Evolutionary conservation across 352 stramenopile genomes (phyloP).

Genomic region (Aphanomyces cochlioides): DNA sequence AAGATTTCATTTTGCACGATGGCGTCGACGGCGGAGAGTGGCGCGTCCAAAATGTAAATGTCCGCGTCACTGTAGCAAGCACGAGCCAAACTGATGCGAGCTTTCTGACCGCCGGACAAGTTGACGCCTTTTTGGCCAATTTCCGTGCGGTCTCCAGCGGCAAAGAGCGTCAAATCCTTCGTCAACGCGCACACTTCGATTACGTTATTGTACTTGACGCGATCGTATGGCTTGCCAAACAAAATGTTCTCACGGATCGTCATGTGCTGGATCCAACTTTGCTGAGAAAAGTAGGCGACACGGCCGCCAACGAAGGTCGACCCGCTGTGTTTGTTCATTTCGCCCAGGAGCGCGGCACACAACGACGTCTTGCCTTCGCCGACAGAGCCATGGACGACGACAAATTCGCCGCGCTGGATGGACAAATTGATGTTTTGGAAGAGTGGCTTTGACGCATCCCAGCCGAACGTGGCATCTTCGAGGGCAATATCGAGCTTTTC

Average conservation of each 20-base stretch:
- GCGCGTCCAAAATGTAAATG: constrained; percentile 87
- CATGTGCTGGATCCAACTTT: constrained; percentile 86
- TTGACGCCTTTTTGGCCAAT: constrained; percentile 30
- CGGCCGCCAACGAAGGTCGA: constrained; percentile 40
- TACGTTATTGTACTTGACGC: constrained; percentile 37
- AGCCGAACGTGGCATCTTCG: constrained; percentile 59
- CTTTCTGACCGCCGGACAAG: constrained; percentile 24
- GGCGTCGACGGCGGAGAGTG: constrained; percentile 84
- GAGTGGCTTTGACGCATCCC: constrained; percentile 33
- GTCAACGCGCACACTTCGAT: constrained; percentile 56
- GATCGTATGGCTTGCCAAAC: constrained; percentile 56
- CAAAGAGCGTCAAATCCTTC: constrained; percentile 70
- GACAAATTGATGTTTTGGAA: constrained; percentile 41
- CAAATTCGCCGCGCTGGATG: constrained; percentile 45
- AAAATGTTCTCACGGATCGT: constrained; percentile 88
- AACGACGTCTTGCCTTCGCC: constrained; percentile 56
- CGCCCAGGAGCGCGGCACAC: constrained; percentile 46
- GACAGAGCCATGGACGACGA: constrained; percentile 48
- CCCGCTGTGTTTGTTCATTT: constrained; percentile 77
- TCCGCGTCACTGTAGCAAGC: constrained; percentile 41
- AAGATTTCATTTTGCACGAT: constrained; percentile 83
- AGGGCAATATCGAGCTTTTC: constrained; percentile 37
- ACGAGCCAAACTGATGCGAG: constrained; percentile 21
- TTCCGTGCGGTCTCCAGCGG: constrained; percentile 32
- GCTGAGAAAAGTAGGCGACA: constrained; percentile 62